Evolutionary conservation across 2,329 filamentous ascomycete genomes (phyloP).

Genomic region (Microdochium nivale): DNA sequence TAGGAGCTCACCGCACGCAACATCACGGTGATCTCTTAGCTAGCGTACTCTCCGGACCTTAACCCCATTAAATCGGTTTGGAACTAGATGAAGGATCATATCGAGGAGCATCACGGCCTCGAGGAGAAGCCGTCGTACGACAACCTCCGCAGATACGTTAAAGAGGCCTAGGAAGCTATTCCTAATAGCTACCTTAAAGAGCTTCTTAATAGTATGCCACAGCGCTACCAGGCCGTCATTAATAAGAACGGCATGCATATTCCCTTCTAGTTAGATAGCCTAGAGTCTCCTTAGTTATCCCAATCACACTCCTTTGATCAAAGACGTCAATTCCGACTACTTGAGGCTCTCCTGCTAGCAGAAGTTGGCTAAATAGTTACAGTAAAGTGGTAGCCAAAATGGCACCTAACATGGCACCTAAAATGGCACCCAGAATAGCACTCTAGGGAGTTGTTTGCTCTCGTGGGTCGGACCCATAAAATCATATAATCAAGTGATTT

Average conservation of each 20-base stretch:
- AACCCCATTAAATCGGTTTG: slow-evolving; percentile 7
- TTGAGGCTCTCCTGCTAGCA: not conserved
- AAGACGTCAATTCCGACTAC: not conserved
- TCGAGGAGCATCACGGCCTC: not conserved
- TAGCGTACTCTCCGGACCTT: slow-evolving; percentile 4
- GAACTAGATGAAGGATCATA: slow-evolving; percentile 5
- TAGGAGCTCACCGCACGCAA: slow-evolving; percentile 1
- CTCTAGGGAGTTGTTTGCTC: too few species aligned
- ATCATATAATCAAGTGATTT: too few species aligned
- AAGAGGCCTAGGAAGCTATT: not conserved
- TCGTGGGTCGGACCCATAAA: too few species aligned
- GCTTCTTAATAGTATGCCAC: slow-evolving; percentile 3
- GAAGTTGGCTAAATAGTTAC: too few species aligned
- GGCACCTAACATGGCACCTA: not conserved
- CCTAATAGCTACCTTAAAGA: not conserved
- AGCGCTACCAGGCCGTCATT: slow-evolving; percentile 3
- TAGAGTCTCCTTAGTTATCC: too few species aligned
- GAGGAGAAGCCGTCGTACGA: not conserved
- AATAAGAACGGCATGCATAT: slow-evolving; percentile 1
- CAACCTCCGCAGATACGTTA: not conserved
- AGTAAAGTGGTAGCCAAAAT: not conserved
- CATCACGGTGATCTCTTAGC: slow-evolving; percentile 2
- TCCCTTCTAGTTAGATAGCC: not conserved
- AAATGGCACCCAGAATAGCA: not conserved
- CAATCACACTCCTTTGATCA: not conserved